Conservation (phyloP, 495 filamentous ascomycete genomes). For the Aspergillus bertholletiae region DNA sequence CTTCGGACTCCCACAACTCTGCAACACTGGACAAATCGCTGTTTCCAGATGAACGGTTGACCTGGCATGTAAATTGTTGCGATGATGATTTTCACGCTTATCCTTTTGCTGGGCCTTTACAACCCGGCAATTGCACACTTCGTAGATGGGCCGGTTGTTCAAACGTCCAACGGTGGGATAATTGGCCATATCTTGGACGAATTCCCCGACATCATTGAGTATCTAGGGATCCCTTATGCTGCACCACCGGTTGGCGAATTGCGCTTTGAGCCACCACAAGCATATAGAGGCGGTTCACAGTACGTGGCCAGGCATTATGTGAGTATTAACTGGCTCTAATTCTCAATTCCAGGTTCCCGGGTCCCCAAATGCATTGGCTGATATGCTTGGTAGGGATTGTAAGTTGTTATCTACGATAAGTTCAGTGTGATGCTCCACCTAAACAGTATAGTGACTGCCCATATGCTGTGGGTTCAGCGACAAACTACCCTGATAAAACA, state of each 20-base stretch:
- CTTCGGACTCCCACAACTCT: no score
- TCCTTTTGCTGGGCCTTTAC: background rate
- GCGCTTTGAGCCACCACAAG: constrained; percentile 20
- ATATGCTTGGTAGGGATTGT: background rate
- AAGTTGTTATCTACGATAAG: background rate
- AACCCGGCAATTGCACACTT: background rate
- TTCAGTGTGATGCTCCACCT: no score
- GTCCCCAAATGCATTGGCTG: no score
- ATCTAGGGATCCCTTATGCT: constrained; percentile 28
- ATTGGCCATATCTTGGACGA: background rate
- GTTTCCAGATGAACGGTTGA: no score
- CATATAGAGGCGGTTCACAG: background rate
- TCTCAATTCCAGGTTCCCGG: no score
- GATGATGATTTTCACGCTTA: background rate
- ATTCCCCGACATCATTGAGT: background rate
- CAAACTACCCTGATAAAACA: background rate
- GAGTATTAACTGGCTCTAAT: background rate
- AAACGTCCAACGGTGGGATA: background rate
- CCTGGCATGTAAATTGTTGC: background rate
- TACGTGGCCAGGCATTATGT: background rate
- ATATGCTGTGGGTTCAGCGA: background rate
- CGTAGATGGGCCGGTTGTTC: background rate
- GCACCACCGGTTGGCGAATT: constrained; percentile 20
- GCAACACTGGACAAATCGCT: no score
- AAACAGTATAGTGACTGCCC: background rate